phyloP scores from a whole-genome alignment of 179 eudicot genomes.

The Corrigiola litoralis region DNA sequence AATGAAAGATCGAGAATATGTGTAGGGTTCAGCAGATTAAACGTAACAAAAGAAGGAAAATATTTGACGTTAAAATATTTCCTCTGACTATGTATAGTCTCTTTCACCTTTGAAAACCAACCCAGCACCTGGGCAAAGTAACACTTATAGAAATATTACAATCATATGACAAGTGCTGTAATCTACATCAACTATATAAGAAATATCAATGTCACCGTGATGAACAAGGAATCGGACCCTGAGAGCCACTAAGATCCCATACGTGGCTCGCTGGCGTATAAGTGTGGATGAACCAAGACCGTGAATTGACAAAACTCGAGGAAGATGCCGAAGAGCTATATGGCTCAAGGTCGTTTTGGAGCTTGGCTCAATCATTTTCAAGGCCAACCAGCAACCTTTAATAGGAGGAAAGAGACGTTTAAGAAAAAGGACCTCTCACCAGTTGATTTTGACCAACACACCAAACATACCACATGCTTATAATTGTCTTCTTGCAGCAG shows the following conservation, averaged over 20 bases:
- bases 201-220: background rate
- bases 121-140: background rate
- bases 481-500: conserved; percentile 19
- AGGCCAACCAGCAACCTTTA: conserved; percentile 11
- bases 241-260: conserved; percentile 8
- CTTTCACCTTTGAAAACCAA: conserved; percentile 2
- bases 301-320: background rate
- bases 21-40: conserved; percentile 13
- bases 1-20: conserved; percentile 13
- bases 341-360: conserved; percentile 8
- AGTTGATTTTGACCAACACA: conserved; percentile 24
- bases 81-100: conserved; percentile 3
- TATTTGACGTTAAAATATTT: background rate
- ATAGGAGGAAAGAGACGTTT: conserved; percentile 4
- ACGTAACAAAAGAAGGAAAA: background rate
- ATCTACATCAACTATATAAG: background rate
- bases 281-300: background rate
- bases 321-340: conserved; percentile 3
- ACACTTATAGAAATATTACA: conserved; percentile 21
- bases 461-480: conserved; percentile 34
- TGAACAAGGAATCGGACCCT: background rate
- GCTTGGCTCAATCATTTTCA: conserved; percentile 11
- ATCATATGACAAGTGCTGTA: conserved; percentile 19
- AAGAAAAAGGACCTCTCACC: conserved; percentile 16
- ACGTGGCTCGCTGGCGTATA: background rate